Evolutionary conservation across 2,329 filamentous ascomycete genomes (phyloP).

Genomic region (Atkinsonella texensis): DNA sequence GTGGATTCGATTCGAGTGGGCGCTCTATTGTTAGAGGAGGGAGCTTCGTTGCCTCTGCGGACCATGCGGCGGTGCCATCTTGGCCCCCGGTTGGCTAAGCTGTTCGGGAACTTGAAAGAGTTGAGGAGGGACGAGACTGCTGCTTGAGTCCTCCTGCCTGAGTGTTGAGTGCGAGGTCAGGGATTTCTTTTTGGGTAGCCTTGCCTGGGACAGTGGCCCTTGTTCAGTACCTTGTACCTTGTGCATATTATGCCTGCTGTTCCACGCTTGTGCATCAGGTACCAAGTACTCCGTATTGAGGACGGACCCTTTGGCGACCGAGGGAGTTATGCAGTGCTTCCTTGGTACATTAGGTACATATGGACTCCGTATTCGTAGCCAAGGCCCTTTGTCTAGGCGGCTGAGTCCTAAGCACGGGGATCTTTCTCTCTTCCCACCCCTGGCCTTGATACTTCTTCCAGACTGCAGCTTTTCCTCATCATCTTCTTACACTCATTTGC

Average conservation of each 20-base stretch:
- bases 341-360: no score
- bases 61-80: background rate
- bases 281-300: no score
- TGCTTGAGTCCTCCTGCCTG: background rate
- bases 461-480: background rate
- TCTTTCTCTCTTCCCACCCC: background rate
- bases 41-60: background rate
- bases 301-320: no score
- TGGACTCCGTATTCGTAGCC: no score
- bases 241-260: background rate
- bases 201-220: no score
- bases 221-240: no score
- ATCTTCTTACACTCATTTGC: slow-evolving; percentile 3
- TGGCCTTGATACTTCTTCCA: background rate
- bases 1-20: background rate
- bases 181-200: background rate
- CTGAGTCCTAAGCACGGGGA: background rate
- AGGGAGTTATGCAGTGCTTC: background rate
- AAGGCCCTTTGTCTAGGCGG: background rate
- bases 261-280: no score
- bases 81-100: background rate
- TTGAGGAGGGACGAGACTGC: background rate
- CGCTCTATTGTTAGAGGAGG: background rate
- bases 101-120: no score
- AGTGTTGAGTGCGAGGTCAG: background rate